Percentiles rank a stretch among this genome's conserved stretches.
Evolutionary conservation across 1,284 basidiomycete genomes (phyloP).

Genomic region (Sphaerobolus stellatus): DNA sequence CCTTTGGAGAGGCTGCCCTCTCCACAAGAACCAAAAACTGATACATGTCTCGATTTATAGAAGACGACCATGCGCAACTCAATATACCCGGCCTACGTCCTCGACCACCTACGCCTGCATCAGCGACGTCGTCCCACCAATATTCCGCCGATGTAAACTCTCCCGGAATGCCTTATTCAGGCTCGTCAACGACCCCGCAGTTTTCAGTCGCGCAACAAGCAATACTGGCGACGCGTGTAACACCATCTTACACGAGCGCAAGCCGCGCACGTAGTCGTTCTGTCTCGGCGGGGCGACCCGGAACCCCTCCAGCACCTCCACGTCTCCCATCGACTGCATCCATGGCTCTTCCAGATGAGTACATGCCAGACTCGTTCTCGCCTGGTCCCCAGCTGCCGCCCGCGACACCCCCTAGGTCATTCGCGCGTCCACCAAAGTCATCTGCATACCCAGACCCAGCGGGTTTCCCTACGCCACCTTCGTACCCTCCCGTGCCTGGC

Average conservation of each 20-base stretch:
- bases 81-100: neutral
- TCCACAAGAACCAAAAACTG: too few relatives aligned
- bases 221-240: neutral
- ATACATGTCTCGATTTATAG: too few relatives aligned
- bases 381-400: neutral
- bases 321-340: neutral
- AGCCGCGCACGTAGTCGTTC: conserved; percentile 10
- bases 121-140: neutral
- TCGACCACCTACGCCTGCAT: neutral
- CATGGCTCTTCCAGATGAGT: conserved; percentile 3
- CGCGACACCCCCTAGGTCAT: conserved; percentile 4
- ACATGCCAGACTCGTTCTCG: neutral
- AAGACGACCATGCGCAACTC: neutral
- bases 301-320: neutral
- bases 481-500: conserved; percentile 48
- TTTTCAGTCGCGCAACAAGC: neutral
- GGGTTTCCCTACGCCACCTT: conserved; percentile 35
- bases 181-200: neutral
- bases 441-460: conserved; percentile 29
- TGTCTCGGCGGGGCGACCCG: conserved; percentile 1
- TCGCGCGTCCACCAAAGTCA: conserved; percentile 19
- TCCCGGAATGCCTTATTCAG: neutral
- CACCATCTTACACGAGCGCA: conserved; percentile 5
- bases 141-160: conserved; percentile 1
- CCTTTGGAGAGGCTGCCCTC: neutral